Evolutionary conservation across 352 stramenopile genomes (phyloP), one percentile per base, ranked within the genome.

Genomic region (Phytophthora cactorum): DNA sequence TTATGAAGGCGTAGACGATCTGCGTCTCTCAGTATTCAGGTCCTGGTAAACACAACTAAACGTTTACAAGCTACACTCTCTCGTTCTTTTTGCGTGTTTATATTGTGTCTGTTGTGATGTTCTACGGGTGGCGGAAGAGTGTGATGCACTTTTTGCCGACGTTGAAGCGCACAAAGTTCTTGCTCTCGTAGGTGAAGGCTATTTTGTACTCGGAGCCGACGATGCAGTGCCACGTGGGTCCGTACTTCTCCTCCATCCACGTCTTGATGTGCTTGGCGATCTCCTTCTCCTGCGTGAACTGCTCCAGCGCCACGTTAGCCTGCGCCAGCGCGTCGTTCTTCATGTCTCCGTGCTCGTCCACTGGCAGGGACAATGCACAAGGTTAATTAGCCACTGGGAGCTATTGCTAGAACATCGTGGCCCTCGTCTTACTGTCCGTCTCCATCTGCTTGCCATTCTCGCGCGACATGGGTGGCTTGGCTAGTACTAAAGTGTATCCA

Each of bases 61-160:
- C 60, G 34, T 70, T 66, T 70, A 46, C 60, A 66, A 15, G 25
- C 17, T 68, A 52, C 27, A 39, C 4, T 36, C 62, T 32, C 9
- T 14, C 51, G 25, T 53, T 41, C 14, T 27, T 57, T 9, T 17
- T 63, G 45, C 3, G 38, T n/a, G 4, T 52, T 15, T 47, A 22
- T 22, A 22, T 22, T 22, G 0, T 57, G 17, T 57, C 49, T 45
- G 17, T 63, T 44, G 9, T 52, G 39, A 59, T 34, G n/a, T 27
- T 25, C 38, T 77, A 89, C n/a, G 79, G 84, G 31, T 93, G 84
- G 2, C 86, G 77, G 58, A 92, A 92, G 59, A 92, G 81, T 50
- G 82, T 90, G 75, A 93, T 93, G 76, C 86, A 92, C 64, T 93
- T 93, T 63, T 93, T 92, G 69, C 82, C 84, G 14, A 94, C 80